phyloP scores from a whole-genome alignment of 2,329 filamentous ascomycete species.

The Lachnellula occidentalis region DNA sequence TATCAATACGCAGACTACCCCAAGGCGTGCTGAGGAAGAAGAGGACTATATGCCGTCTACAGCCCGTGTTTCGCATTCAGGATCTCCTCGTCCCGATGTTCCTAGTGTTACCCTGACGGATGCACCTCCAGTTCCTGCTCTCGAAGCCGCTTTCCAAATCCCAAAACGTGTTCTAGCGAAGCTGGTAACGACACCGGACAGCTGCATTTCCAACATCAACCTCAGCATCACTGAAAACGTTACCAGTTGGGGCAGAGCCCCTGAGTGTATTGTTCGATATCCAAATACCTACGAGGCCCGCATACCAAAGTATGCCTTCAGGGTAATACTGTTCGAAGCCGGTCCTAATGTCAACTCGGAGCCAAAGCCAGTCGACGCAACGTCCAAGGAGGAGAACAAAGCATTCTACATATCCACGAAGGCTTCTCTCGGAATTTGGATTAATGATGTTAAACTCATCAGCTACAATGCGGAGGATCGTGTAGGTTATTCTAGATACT shows the following conservation, averaged over 20 bases:
- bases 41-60: conserved; percentile 10
- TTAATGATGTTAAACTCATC: conserved; percentile 66
- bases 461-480: conserved; percentile 51
- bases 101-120: not conserved
- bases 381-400: conserved; percentile 31
- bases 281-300: conserved; percentile 57
- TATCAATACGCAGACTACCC: conserved; percentile 5
- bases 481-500: conserved; percentile 45
- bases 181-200: conserved; percentile 60
- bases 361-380: conserved; percentile 55
- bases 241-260: conserved; percentile 72
- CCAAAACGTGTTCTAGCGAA: conserved; percentile 52
- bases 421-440: conserved; percentile 65
- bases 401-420: conserved; percentile 75
- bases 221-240: conserved; percentile 62
- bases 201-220: conserved; percentile 55
- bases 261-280: conserved; percentile 63
- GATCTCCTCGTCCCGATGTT: not conserved
- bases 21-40: not conserved
- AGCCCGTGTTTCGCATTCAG: conserved; percentile 6
- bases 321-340: conserved; percentile 66
- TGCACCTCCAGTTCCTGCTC: conserved; percentile 1
- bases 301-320: conserved; percentile 77
- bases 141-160: conserved; percentile 23
- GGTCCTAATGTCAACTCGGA: conserved; percentile 36